These are phyloP conservation scores for Knoxia roxburghii DNA, from an alignment of 257 asterid genomes.

Conservation along the genomic window DNA sequence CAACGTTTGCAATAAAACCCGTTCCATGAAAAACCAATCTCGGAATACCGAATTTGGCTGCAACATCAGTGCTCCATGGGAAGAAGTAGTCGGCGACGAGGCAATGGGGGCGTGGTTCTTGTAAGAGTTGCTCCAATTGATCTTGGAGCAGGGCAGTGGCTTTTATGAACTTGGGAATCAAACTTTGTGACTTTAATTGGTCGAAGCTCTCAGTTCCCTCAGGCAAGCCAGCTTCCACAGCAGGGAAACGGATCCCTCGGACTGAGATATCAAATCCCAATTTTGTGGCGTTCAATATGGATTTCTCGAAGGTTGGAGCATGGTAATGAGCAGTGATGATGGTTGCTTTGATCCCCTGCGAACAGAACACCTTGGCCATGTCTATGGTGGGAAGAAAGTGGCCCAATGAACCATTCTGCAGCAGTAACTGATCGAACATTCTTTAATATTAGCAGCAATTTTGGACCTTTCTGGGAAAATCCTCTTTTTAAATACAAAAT, in stretches of 20 bases:
- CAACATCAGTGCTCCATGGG: constrained; percentile 50
- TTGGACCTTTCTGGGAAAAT: no score
- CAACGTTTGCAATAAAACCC: constrained; percentile 26
- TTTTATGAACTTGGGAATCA: constrained; percentile 17
- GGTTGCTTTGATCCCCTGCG: constrained; percentile 40
- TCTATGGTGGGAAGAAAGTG: constrained; percentile 56
- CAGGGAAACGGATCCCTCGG: constrained; percentile 31
- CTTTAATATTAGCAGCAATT: no score
- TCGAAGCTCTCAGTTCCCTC: constrained; percentile 29
- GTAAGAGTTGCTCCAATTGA: constrained; percentile 38
- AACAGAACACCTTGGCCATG: constrained; percentile 51
- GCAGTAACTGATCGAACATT: no score
- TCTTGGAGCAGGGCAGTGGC: constrained; percentile 34
- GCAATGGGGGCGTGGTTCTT: constrained; percentile 30
- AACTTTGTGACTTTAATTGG: constrained; percentile 16
- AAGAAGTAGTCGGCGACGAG: constrained; percentile 53
- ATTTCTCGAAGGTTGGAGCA: constrained; percentile 17
- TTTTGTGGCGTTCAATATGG: constrained; percentile 16
- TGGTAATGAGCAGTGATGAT: constrained; percentile 31
- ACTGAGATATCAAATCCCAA: constrained; percentile 32
- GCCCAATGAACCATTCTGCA: no score
- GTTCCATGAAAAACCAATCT: constrained; percentile 49
- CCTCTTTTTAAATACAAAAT: no score
- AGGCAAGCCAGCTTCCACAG: constrained; percentile 37
- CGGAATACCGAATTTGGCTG: constrained; percentile 52